A percentile compares a stretch with the other conserved stretches of the same genome.
These are phyloP conservation scores for Leptographium flavum DNA, from an alignment of 2,329 filamentous ascomycete species.

Conservation along the genomic window DNA sequence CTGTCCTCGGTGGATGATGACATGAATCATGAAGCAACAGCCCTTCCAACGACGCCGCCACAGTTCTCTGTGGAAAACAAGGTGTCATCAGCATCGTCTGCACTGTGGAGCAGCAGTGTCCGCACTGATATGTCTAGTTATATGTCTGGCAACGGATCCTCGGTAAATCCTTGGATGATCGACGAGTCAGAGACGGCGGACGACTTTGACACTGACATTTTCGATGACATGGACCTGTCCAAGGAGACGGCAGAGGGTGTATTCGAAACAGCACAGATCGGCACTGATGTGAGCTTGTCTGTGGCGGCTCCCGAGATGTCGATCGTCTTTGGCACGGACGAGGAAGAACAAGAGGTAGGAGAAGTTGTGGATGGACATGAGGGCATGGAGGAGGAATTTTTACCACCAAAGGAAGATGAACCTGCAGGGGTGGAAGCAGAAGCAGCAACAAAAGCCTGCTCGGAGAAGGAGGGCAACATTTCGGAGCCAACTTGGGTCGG, in stretches of 20 bases:
- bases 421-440: background rate
- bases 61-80: background rate
- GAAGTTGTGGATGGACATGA: too few species aligned
- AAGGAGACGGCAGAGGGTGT: too few species aligned
- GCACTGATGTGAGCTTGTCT: background rate
- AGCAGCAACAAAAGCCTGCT: background rate
- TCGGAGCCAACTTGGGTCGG: constrained; percentile 14
- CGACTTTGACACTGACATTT: constrained; percentile 9
- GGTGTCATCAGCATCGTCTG: background rate
- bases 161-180: constrained; percentile 1
- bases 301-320: too few species aligned
- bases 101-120: background rate
- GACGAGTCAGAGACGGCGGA: constrained; percentile 1
- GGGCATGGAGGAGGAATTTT: too few species aligned
- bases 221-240: constrained; percentile 9
- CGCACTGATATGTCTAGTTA: background rate
- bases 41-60: background rate
- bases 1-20: constrained; percentile 4
- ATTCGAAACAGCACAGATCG: background rate
- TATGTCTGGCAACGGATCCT: background rate
- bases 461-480: background rate
- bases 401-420: background rate
- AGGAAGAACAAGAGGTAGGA: too few species aligned
- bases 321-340: too few species aligned
- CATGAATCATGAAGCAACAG: background rate